Conservation (phyloP, 371 early-diverging fungal genomes). For the Ecytonucleospora hepatopenaei region DNA sequence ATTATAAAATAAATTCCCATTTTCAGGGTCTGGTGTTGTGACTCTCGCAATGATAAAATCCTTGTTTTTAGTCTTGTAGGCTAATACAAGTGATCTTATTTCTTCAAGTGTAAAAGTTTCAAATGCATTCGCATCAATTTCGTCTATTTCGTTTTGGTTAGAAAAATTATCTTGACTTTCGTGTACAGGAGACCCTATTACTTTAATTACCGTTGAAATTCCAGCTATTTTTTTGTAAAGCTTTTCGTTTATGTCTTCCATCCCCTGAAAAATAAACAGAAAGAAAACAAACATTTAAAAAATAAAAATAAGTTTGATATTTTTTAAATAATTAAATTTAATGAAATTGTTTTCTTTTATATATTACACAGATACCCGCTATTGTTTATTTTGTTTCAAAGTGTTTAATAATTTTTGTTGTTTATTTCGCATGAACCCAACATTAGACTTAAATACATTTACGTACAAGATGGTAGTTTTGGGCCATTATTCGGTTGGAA, state of each 20-base stretch:
- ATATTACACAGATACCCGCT: not conserved
- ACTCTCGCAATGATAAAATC: slow-evolving; percentile 69
- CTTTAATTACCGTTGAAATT: slow-evolving; percentile 41
- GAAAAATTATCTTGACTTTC: slow-evolving; percentile 16
- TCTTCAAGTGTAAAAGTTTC: slow-evolving; percentile 70
- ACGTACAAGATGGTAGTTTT: slow-evolving; percentile 57
- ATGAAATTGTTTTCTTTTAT: not conserved
- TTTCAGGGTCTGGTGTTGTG: slow-evolving; percentile 63
- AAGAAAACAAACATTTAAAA: not conserved
- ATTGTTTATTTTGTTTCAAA: not conserved
- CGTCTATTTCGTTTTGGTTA: slow-evolving; percentile 47
- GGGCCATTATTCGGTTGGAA: slow-evolving; percentile 56
- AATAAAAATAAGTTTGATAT: too few species aligned
- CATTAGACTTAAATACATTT: slow-evolving; percentile 30
- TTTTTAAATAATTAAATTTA: too few species aligned
- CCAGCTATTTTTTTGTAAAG: slow-evolving; percentile 37
- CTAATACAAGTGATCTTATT: slow-evolving; percentile 60
- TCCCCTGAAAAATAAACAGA: slow-evolving; percentile 20
- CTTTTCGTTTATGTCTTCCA: slow-evolving; percentile 19
- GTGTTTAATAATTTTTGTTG: not conserved
- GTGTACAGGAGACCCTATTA: slow-evolving; percentile 54
- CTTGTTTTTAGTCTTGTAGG: slow-evolving; percentile 60
- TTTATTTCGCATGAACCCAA: not conserved
- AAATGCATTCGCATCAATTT: slow-evolving; percentile 59
- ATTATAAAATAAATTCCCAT: slow-evolving; percentile 59